phyloP scores from a whole-genome alignment of 2,329 filamentous ascomycete genomes.

The Fusarium liriodendri region DNA sequence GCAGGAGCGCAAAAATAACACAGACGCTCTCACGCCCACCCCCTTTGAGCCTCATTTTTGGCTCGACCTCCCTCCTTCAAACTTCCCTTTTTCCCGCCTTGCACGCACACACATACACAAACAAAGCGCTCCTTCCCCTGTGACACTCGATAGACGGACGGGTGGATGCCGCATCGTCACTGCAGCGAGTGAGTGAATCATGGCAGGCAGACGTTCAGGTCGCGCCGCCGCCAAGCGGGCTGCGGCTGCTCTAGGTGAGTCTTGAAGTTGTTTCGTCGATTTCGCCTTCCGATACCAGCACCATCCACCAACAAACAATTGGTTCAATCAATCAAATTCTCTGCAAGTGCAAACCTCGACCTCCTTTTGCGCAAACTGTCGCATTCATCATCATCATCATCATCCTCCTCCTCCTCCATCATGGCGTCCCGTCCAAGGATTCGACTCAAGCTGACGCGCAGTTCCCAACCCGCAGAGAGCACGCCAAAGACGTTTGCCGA shows the following conservation, averaged over 20 bases:
- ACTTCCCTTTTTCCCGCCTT: not conserved
- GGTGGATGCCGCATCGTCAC: conserved; percentile 15
- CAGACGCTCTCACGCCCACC: conserved; percentile 3
- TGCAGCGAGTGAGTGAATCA: conserved; percentile 23
- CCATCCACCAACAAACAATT: conserved; percentile 9
- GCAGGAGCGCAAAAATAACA: conserved; percentile 16
- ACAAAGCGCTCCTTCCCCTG: conserved; percentile 5
- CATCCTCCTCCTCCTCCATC: not conserved
- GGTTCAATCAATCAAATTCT: conserved; percentile 7
- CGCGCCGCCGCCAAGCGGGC: conserved; percentile 66
- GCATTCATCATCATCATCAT: not conserved
- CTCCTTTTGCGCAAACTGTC: not conserved
- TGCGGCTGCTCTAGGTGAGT: conserved; percentile 64
- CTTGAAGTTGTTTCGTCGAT: conserved; percentile 15
- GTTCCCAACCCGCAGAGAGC: conserved; percentile 50
- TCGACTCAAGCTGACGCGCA: conserved; percentile 49
- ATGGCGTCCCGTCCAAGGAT: conserved; percentile 47
- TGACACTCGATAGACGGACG: conserved; percentile 30
- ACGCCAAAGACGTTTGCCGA: conserved; percentile 56
- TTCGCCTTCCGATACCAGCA: not conserved
- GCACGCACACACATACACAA: not conserved
- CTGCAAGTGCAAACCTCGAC: not conserved
- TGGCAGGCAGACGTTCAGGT: conserved; percentile 61
- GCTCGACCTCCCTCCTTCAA: conserved; percentile 1
- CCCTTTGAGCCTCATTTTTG: conserved; percentile 19